phyloP scores from a whole-genome alignment of 176 grass and related monocot species.

The Triticum timopheevii region DNA sequence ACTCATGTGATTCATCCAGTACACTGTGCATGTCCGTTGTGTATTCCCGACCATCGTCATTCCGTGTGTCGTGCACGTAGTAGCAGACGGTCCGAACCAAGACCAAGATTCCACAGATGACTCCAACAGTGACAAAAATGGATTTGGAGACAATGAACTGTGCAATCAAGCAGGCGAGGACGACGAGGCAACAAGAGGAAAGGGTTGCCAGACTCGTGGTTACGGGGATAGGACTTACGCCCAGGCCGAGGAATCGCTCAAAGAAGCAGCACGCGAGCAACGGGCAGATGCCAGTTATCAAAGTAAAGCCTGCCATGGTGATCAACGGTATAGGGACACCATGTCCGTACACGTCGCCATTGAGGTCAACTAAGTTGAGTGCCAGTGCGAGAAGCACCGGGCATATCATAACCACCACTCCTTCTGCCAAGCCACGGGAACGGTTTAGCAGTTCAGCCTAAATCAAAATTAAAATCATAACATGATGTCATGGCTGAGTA shows the following conservation, averaged over 20 bases:
- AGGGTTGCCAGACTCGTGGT: neutral
- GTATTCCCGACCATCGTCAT: no score
- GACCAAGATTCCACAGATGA: no score
- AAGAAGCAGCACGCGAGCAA: neutral
- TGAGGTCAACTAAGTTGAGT: neutral
- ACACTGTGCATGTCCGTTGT: no score
- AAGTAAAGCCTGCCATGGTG: neutral
- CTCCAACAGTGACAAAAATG: no score
- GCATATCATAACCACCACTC: neutral
- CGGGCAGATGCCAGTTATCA: neutral
- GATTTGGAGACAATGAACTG: neutral
- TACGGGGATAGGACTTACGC: no score
- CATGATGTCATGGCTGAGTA: no score
- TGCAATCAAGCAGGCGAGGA: neutral
- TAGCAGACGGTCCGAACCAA: no score
- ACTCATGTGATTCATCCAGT: neutral
- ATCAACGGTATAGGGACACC: no score
- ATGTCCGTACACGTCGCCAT: no score
- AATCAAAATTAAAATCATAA: no score
- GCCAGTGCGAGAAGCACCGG: neutral
- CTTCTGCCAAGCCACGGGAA: neutral
- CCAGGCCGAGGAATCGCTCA: no score
- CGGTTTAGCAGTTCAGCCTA: neutral
- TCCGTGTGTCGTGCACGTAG: no score
- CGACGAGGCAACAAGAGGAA: neutral